Evolutionary conservation across 164 flowering plant species (phyloP).

Genomic region (Vitis amurensis): DNA sequence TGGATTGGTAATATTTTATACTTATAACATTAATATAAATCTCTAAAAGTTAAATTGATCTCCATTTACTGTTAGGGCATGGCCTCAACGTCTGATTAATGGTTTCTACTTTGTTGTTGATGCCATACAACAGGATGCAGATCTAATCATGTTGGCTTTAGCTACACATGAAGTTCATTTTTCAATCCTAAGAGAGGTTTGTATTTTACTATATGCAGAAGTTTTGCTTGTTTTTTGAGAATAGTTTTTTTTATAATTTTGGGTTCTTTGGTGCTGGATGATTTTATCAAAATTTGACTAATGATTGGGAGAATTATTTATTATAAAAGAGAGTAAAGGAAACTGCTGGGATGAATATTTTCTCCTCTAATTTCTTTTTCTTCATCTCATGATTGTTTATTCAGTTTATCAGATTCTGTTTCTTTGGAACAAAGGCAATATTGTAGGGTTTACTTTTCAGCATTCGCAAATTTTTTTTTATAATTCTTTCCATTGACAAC

Average conservation of each 20-base stretch:
- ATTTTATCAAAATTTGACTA: no score
- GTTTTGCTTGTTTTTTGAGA: not conserved
- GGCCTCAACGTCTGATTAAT: not conserved
- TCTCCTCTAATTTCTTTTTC: not conserved
- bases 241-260: not conserved
- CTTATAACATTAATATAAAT: conserved; percentile 5
- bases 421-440: not conserved
- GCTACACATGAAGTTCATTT: conserved; percentile 98
- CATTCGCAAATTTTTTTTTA: not conserved
- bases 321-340: no score
- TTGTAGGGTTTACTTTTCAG: conserved; percentile 1
- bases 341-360: not conserved
- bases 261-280: no score
- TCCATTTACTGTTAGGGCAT: not conserved
- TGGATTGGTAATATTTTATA: conserved; percentile 76
- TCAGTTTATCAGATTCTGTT: not conserved
- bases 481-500: no score
- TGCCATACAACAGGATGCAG: conserved; percentile 73
- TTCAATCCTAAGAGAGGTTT: conserved; percentile 91
- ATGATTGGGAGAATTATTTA: no score
- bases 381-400: not conserved
- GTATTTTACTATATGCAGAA: not conserved
- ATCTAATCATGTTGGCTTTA: conserved; percentile 91
- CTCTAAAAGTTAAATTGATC: not conserved
- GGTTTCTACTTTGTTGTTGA: not conserved